Base-by-base conservation (phyloP, 306 rosid species). In the Cajanus cajan region DNA sequence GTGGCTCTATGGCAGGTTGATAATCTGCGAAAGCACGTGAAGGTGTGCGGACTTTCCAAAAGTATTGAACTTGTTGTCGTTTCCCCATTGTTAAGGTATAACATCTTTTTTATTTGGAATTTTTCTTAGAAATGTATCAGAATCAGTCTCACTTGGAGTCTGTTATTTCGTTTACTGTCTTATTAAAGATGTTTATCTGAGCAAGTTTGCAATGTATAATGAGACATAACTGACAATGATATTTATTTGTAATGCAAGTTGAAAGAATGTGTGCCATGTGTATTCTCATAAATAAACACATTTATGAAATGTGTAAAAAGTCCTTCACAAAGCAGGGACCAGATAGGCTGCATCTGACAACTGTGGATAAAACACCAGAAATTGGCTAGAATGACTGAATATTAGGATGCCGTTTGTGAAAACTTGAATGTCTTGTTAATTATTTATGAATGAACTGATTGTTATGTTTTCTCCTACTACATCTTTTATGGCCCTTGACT, bases 21-120 rank as follows among this genome's bases (percentile, higher is more conserved):
- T 54, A 89, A 94, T 87, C 89, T 94, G 68, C 87, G 68, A 71
- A 85, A 88, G 59, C 96, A 91, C 81, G 97, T 91, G 65, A 91
- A 82, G 72, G 84, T 86, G 31, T 67, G 80, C 81, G 97, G 90
- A 68, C 80, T 94, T 82, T 78, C 73, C 45, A 90, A 34, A 81
- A 90, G 58, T 77, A 19, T 91, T 51, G 98, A 94, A 79, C 82
- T 94, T 62, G 92, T 94, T 21, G 82, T 94, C 39, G 80, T 78
- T 57, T 94, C 98, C 69, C 97, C 98, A 4, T 80, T 94, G 90
- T 87, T 89, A 76, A 91, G 98, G 98, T 94, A 89, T 74, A 51
- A 14, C 33, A 33, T 31, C 12, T 25, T 76, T 62, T 22, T 40
- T 48, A 33, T 79, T 74, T 58, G 24, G 57, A 61, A 31, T 69